Evolutionary conservation across 345 rosid genomes (phyloP), one percentile per base, ranked within the genome.

Genomic region (Eucalyptus erythrocorys): DNA sequence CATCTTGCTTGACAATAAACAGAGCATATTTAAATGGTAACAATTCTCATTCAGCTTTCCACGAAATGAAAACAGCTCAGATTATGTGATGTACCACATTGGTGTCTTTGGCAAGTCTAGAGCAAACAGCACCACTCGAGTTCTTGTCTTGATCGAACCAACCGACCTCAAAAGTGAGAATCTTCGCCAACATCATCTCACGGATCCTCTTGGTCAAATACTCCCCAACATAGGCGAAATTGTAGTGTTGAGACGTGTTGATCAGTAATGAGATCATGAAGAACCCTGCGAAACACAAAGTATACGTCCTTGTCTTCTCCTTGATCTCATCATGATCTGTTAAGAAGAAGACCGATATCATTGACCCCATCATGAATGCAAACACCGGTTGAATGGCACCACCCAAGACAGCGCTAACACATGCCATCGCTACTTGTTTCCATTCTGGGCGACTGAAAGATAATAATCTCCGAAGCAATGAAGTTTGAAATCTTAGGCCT

Each of bases 141-240:
- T 91, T 91, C 88, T 92, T 85, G 27, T 91, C 92, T 48, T 88
- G 92, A 85, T 92, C 94, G 19, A 91, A 92, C 94, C 94, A 92
- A 6, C 91, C 92, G 45, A 91, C 89, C 61, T 92, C 92, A n/a
- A 91, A 92, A 71, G 92, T 91, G 37, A 92, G 90, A 7, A 91
- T 88, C 90, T 92, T 92, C 1, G 88, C 86, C 27, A 92, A 80
- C 94, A 92, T 91, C 88, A 85, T 71, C 85, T 90, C 92, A 48
- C 92, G 90, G 27, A 92, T 86, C 92, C 91, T 90, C 90, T 91
- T 92, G 3, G 92, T 89, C 71, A 91, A 61, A 13, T 85, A 32
- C 85, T 92, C 94, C 1, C 94, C 92, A 90, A 92, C 88, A 66
- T 89, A 90, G 15, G 92, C 91, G 37, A 92, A 92, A 88, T 90